Conservation (phyloP, 2,329 filamentous ascomycete genomes). For the Chaetomium sp. region DNA sequence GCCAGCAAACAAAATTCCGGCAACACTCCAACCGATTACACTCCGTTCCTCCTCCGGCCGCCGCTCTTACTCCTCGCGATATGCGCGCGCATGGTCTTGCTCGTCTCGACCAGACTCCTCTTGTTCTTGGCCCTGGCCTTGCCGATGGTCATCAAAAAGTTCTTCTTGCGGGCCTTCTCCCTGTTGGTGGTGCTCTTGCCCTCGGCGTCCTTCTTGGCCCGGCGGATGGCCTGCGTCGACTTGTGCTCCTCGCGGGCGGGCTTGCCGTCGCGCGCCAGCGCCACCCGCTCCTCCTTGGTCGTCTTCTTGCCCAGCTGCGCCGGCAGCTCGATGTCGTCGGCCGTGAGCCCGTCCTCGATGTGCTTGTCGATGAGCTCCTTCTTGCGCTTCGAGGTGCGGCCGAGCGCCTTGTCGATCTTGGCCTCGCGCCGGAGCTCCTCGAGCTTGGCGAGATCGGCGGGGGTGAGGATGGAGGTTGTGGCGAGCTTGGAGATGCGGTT, state of each 20-base stretch:
- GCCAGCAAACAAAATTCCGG: background rate
- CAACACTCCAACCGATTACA: background rate
- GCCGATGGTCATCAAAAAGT: slow-evolving; percentile 96
- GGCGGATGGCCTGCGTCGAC: slow-evolving; percentile 78
- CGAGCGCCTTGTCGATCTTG: slow-evolving; percentile 66
- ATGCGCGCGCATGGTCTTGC: slow-evolving; percentile 78
- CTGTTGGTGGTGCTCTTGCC: slow-evolving; percentile 97
- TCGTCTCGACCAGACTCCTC: slow-evolving; percentile 85
- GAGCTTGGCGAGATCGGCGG: slow-evolving; percentile 93
- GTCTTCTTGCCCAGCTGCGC: slow-evolving; percentile 78
- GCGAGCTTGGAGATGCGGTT: slow-evolving; percentile 71
- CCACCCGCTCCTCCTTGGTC: slow-evolving; percentile 87
- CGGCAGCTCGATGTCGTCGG: slow-evolving; percentile 87
- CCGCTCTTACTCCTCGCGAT: slow-evolving; percentile 81
- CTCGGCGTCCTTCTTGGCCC: slow-evolving; percentile 82
- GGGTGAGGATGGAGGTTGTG: slow-evolving; percentile 92
- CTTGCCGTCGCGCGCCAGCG: slow-evolving; percentile 79
- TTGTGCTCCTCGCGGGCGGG: slow-evolving; percentile 78
- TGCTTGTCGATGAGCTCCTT: slow-evolving; percentile 62
- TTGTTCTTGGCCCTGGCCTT: slow-evolving; percentile 97
- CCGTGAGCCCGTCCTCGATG: slow-evolving; percentile 84
- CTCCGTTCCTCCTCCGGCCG: slow-evolving; percentile 73
- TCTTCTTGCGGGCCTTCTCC: slow-evolving; percentile 97
- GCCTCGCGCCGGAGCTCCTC: slow-evolving; percentile 80
- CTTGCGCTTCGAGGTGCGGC: slow-evolving; percentile 49